These are phyloP conservation scores for Gossypium australe DNA, from an alignment of 345 rosid genomes.

Conservation along the genomic window DNA sequence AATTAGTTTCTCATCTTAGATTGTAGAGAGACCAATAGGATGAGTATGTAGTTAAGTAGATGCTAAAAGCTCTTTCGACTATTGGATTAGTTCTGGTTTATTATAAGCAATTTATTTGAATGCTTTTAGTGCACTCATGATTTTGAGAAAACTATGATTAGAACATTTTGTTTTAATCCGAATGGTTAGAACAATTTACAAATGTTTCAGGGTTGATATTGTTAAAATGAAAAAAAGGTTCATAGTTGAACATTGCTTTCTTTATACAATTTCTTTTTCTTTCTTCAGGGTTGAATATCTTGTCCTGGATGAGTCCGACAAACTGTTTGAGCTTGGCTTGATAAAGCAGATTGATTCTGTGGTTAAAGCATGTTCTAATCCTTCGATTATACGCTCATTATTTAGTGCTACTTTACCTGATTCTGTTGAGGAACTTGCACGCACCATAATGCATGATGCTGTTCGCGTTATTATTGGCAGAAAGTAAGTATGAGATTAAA, in stretches of 20 bases:
- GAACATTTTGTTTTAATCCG: neutral
- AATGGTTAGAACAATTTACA: neutral
- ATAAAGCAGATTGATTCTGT: constrained; percentile 84
- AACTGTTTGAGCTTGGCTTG: constrained; percentile 87
- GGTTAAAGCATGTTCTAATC: constrained; percentile 89
- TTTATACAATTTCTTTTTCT: neutral
- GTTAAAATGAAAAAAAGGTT: neutral
- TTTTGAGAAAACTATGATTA: constrained; percentile 1
- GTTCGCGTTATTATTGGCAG: constrained; percentile 87
- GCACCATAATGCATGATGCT: constrained; percentile 93
- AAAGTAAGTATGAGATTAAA: constrained; percentile 50
- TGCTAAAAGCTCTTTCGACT: neutral
- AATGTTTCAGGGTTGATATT: neutral
- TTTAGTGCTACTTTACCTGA: constrained; percentile 99
- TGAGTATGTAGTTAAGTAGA: neutral
- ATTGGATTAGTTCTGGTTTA: neutral
- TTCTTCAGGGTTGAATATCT: constrained; percentile 80
- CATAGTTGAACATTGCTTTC: neutral
- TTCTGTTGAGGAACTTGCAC: constrained; percentile 90
- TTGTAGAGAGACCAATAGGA: constrained; percentile 1
- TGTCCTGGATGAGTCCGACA: constrained; percentile 96
- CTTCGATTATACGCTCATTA: constrained; percentile 69
- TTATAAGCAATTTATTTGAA: neutral
- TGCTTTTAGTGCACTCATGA: neutral
- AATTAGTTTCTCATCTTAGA: neutral